These are phyloP conservation scores for Candida insectalens DNA, from an alignment of 805 yeast species.

Conservation along the genomic window DNA sequence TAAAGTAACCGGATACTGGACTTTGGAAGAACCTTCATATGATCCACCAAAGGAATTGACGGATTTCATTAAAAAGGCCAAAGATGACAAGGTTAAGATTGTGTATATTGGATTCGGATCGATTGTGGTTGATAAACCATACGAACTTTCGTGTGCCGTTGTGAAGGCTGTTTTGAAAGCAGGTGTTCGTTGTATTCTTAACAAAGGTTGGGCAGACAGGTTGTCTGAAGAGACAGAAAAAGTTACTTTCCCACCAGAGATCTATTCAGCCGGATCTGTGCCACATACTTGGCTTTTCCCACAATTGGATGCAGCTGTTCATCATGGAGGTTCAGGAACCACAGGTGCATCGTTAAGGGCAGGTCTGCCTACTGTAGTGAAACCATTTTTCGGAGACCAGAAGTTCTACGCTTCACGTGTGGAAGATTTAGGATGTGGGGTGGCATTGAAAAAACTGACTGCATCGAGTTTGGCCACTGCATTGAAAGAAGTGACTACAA, in stretches of 20 bases:
- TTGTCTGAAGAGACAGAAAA: slow-evolving; percentile 28
- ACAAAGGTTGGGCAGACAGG: slow-evolving; percentile 93
- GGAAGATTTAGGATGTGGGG: slow-evolving; percentile 83
- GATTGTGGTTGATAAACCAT: slow-evolving; percentile 80
- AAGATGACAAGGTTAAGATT: slow-evolving; percentile 49
- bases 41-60: slow-evolving; percentile 50
- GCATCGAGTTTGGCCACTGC: slow-evolving; percentile 57
- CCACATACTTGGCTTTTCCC: slow-evolving; percentile 96
- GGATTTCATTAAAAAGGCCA: slow-evolving; percentile 56
- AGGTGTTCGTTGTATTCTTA: slow-evolving; percentile 77
- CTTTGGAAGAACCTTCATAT: slow-evolving; percentile 40
- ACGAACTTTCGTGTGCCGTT: slow-evolving; percentile 66
- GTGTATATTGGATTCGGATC: slow-evolving; percentile 96
- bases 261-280: slow-evolving; percentile 60
- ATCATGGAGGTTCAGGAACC: slow-evolving; percentile 96
- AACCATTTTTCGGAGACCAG: slow-evolving; percentile 96
- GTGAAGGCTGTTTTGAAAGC: slow-evolving; percentile 71
- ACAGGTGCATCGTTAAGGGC: slow-evolving; percentile 85
- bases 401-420: slow-evolving; percentile 83
- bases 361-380: slow-evolving; percentile 83
- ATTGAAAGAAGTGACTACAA: slow-evolving; percentile 55
- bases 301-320: slow-evolving; percentile 86
- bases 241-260: slow-evolving; percentile 47
- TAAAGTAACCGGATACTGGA: slow-evolving; percentile 95
- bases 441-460: slow-evolving; percentile 60